Percentiles rank a stretch among this genome's conserved stretches.
Evolutionary conservation across 768 basidiomycete species (phyloP).

Genomic region (Agrocybe pediades): DNA sequence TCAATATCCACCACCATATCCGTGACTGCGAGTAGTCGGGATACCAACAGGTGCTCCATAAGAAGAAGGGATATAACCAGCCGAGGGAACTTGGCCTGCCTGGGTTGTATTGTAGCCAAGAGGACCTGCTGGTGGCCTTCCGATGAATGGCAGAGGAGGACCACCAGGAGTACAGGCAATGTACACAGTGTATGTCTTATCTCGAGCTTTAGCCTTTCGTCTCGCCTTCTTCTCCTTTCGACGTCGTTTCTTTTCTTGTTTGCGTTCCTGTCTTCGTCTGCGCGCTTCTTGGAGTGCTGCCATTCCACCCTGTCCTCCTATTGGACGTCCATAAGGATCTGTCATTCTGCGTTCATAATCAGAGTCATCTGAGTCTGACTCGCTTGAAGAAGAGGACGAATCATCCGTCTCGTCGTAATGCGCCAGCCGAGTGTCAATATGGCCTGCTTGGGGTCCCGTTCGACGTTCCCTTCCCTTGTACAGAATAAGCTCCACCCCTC

Average conservation of each 20-base stretch:
- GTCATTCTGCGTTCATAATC: conserved; percentile 31
- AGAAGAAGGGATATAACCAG: conserved; percentile 4
- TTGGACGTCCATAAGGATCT: conserved; percentile 42
- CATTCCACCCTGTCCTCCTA: conserved; percentile 19
- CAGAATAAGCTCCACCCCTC: conserved; percentile 79
- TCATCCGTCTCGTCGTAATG: conserved; percentile 42
- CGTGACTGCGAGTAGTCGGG: conserved; percentile 19
- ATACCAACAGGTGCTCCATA: conserved; percentile 17
- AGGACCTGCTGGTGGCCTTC: conserved; percentile 8
- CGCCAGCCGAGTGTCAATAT: conserved; percentile 56
- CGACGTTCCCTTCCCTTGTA: conserved; percentile 80
- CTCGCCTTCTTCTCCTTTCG: conserved; percentile 66
- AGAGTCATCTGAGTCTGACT: conserved; percentile 41
- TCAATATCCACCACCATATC: conserved; percentile 22
- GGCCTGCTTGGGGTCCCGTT: conserved; percentile 61
- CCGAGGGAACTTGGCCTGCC: not conserved
- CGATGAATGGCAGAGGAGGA: conserved; percentile 5
- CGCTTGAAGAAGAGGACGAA: conserved; percentile 44
- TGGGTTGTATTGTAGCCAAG: conserved; percentile 14
- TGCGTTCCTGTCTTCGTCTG: conserved; percentile 53
- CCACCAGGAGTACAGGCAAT: conserved; percentile 46
- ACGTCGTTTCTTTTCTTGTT: conserved; percentile 61
- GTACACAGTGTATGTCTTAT: conserved; percentile 66
- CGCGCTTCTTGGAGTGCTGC: conserved; percentile 40
- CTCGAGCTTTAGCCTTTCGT: conserved; percentile 58